Base-by-base conservation (phyloP, 768 basidiomycete species). In the Multifurca ochricompacta region DNA sequence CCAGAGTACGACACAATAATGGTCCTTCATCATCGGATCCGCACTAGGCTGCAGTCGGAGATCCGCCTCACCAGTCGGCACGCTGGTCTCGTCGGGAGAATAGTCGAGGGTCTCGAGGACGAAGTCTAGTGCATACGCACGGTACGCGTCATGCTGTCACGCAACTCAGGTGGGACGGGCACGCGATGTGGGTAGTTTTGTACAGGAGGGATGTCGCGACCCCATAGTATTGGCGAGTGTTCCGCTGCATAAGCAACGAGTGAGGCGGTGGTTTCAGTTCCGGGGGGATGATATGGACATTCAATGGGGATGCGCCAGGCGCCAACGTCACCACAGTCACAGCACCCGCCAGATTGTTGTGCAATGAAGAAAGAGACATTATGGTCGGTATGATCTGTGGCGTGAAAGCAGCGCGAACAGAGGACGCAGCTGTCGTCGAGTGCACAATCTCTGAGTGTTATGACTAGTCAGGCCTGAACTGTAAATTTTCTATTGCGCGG, bases 361-460 rank as follows among this genome's bases (percentile, higher is more conserved):
- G 88, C 85, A 61, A 95, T 87, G 69, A 90, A 91, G 73, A 98
- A 94, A 55, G 87, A 86, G 62, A 97, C 83, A 60, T 91, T 95
- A 71, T 98, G 95, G 41, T 82, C 83, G 19, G 73, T 71, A 66
- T 98, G 95, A 53, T 86, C 77, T n/a, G 88, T 87, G 1, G 87
- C 79, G 62, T 89, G 85, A 71, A 94, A 98, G 68, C 96, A 98
- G 44, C 79, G 77, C 1, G 88, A 76, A 66, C 95, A 98, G 25
- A 98, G 74, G 10, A 96, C 91, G 62, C 87, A 94, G 61, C 85
- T 89, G 51, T 92, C 85, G 62, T 96, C 90, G 48, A 88, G 71
- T 1, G 88, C 85, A 69, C 94, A 98, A 62, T 96, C 93, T 67
- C 95, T 96, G 34, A 46, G 45, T 11, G 25, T 28, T 19, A 7